These are phyloP conservation scores for Aureobasidium sp. DNA, from an alignment of 2,329 filamentous ascomycete genomes.

Conservation along the genomic window DNA sequence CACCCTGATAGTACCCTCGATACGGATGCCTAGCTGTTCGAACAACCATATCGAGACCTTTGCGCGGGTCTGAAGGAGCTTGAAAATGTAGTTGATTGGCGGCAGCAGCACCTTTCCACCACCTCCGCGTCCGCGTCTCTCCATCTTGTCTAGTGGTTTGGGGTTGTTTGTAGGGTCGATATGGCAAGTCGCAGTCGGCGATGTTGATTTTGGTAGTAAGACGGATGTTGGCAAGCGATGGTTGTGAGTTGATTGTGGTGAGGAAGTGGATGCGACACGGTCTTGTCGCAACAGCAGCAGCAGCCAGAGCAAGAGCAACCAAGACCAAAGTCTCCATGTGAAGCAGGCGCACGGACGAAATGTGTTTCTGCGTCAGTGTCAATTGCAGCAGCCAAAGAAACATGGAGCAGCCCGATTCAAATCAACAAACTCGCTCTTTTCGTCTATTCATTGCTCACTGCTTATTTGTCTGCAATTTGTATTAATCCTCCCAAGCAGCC, in stretches of 20 bases:
- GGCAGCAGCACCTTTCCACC: constrained; percentile 60
- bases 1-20: constrained; percentile 94
- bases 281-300: background rate
- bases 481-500: background rate
- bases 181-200: background rate
- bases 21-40: constrained; percentile 87
- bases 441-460: background rate
- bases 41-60: constrained; percentile 95
- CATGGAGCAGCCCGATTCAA: background rate
- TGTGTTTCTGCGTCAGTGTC: constrained; percentile 13
- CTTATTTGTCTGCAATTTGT: background rate
- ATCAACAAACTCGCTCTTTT: constrained; percentile 7
- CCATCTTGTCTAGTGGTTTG: constrained; percentile 35
- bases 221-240: background rate
- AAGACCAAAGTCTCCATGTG: background rate
- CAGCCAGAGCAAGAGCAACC: background rate
- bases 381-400: constrained; percentile 3
- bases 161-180: background rate
- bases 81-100: constrained; percentile 87
- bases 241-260: background rate
- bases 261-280: constrained; percentile 1
- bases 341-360: constrained; percentile 1
- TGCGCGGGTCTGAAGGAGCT: constrained; percentile 75
- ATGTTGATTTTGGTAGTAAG: background rate
- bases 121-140: constrained; percentile 49